These are phyloP conservation scores for Calonectria pteridis DNA, from an alignment of 2,329 filamentous ascomycete species.

Conservation along the genomic window DNA sequence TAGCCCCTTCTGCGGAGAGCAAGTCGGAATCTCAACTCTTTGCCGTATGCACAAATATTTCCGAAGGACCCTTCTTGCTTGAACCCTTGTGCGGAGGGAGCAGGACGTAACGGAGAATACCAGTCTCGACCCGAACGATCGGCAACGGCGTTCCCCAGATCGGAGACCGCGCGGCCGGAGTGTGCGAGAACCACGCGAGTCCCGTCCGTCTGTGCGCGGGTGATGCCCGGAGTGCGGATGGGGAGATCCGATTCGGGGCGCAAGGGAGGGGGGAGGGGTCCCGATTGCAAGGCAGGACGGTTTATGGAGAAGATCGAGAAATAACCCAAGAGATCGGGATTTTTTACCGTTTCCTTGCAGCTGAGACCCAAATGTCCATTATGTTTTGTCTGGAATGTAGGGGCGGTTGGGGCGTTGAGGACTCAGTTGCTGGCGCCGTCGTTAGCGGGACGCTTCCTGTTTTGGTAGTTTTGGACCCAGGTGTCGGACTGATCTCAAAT, in stretches of 20 bases:
- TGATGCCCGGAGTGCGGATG: constrained; percentile 12
- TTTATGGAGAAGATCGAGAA: not conserved
- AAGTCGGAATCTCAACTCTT: not conserved
- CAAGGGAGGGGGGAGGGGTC: not conserved
- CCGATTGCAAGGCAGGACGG: not conserved
- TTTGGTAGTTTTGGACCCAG: not conserved
- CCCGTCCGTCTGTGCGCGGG: constrained; percentile 22
- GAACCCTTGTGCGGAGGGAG: not conserved
- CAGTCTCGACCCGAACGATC: constrained; percentile 4
- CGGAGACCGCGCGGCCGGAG: not conserved
- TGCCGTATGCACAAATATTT: not conserved
- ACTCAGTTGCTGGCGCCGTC: not conserved
- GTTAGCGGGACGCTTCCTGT: not conserved
- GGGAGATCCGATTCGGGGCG: not conserved
- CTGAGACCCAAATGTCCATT: not conserved
- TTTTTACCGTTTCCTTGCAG: not conserved
- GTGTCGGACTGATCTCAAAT: not conserved
- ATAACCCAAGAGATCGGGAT: not conserved
- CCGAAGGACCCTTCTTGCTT: not conserved
- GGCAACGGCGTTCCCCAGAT: constrained; percentile 5
- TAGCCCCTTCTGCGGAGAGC: not conserved
- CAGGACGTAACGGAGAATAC: not conserved
- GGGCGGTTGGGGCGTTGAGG: not conserved
- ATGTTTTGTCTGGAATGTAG: not conserved
- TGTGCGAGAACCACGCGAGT: constrained; percentile 21